Percentiles rank a stretch among this genome's conserved stretches.
Evolutionary conservation across 208 protist genomes (phyloP).

Genomic region (Trypanosoma rangeli): DNA sequence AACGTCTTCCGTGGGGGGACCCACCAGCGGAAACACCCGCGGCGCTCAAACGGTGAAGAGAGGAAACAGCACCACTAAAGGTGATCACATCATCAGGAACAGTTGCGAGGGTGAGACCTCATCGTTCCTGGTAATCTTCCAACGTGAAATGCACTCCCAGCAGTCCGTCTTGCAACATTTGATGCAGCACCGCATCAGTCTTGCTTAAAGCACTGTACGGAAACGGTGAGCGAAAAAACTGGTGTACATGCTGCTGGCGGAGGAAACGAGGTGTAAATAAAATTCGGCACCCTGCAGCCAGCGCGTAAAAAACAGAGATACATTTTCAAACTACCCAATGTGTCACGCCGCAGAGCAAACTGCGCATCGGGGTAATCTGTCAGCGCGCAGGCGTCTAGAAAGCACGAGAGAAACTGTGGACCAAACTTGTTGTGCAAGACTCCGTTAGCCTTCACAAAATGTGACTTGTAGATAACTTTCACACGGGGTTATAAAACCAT

Average conservation of each 20-base stretch:
- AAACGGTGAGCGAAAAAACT: slow-evolving; percentile 1
- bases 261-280: slow-evolving; percentile 4
- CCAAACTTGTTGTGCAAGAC: slow-evolving; percentile 10
- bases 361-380: slow-evolving; percentile 52
- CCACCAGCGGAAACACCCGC: slow-evolving; percentile 1
- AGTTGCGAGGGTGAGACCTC: slow-evolving; percentile 15
- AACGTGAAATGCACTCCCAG: slow-evolving; percentile 13
- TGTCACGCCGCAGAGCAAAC: slow-evolving; percentile 43
- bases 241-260: background rate
- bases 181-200: slow-evolving; percentile 4
- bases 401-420: slow-evolving; percentile 23
- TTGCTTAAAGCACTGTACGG: slow-evolving; percentile 8
- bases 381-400: slow-evolving; percentile 40
- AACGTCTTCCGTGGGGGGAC: slow-evolving; percentile 13
- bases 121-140: slow-evolving; percentile 9
- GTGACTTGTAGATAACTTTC: slow-evolving; percentile 12
- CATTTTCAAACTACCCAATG: slow-evolving; percentile 24
- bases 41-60: slow-evolving; percentile 7
- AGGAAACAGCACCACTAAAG: slow-evolving; percentile 10
- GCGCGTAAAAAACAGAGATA: slow-evolving; percentile 41
- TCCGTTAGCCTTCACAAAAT: slow-evolving; percentile 10
- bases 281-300: slow-evolving; percentile 32
- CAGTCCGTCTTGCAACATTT: slow-evolving; percentile 6
- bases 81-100: slow-evolving; percentile 10
- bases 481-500: slow-evolving; percentile 8